Evolutionary conservation across 1,139 yeast genomes (phyloP), one percentile per base, ranked within the genome.

Genomic region (Candida tropicalis): DNA sequence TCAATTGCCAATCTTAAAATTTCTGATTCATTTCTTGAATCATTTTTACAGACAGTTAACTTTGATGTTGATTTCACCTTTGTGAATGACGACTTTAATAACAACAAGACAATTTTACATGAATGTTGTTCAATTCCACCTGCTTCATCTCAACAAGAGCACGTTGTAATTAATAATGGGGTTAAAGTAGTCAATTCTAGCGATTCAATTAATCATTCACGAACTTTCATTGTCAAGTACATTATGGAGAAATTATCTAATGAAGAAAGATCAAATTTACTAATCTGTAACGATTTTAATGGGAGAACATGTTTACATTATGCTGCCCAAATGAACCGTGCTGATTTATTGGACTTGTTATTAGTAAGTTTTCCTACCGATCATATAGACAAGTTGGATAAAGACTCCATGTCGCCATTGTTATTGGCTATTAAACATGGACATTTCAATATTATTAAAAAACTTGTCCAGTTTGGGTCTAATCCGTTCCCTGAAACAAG

Each of bases 261-360:
- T 3, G 54, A 52, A 2, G 55, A 59, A 1, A 50, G 62, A 5
- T 44, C 51, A 7, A 54, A 56, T 4, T 50, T 73, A 8, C 58
- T 73, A 7, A 63, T 72, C 5, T 62, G 72, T 17, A 70, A 67
- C 45, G 95, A 86, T 57, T 75, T 77, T 35, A 84, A 87, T 53
- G 96, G 96, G 4, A 76, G 95, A 53, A 83, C 85, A 2, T 91
- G 98, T 31, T 66, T 93, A 11, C 98, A 93, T 62, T 89, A 91
- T 60, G 95, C 97, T 1, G 79, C 96, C 5, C 90, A 84, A 54
- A 65, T 77, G 50, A 85, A 86, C 38, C 65, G 87, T 46, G 58
- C 71, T 18, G 88, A 82, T 48, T 62, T 84, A 25, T 69, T 84
- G 24, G 67, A 68, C 32, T 60, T 75, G 2, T 60, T 84, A 11